phyloP scores from a whole-genome alignment of 192 early-diverging fungal genomes.

The Paraglomus brasilianum region DNA sequence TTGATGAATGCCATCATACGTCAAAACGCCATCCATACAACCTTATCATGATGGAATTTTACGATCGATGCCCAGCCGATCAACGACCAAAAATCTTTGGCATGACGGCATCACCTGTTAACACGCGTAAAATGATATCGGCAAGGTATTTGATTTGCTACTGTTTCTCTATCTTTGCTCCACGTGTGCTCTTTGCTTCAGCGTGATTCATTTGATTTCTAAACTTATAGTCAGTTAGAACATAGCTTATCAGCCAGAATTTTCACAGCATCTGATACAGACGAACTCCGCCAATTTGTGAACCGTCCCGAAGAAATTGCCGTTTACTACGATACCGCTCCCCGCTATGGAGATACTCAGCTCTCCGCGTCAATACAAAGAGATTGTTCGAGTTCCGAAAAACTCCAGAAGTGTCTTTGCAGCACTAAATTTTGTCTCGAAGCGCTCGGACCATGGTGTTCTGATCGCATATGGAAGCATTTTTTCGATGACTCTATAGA shows the following conservation, averaged over 20 bases:
- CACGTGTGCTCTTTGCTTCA: not conserved
- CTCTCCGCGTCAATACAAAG: slow-evolving; percentile 42
- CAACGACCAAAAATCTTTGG: slow-evolving; percentile 82
- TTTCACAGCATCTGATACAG: slow-evolving; percentile 52
- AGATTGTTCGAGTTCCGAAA: slow-evolving; percentile 34
- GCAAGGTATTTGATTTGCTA: slow-evolving; percentile 30
- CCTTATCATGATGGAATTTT: slow-evolving; percentile 83
- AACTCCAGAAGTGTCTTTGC: slow-evolving; percentile 45
- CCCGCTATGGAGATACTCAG: slow-evolving; percentile 42
- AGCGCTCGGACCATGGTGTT: slow-evolving; percentile 77
- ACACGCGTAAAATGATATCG: slow-evolving; percentile 30
- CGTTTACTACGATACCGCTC: slow-evolving; percentile 51
- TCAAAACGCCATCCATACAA: slow-evolving; percentile 73
- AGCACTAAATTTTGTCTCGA: slow-evolving; percentile 44
- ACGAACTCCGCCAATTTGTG: slow-evolving; percentile 35
- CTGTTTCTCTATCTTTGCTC: no score
- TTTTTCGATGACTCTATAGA: slow-evolving; percentile 45
- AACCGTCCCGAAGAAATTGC: slow-evolving; percentile 46
- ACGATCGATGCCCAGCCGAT: slow-evolving; percentile 46
- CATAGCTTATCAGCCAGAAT: slow-evolving; percentile 52
- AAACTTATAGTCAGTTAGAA: slow-evolving; percentile 49
- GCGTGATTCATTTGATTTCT: slow-evolving; percentile 20
- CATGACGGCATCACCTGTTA: slow-evolving; percentile 90
- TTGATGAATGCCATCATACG: slow-evolving; percentile 95
- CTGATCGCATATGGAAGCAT: slow-evolving; percentile 66